Evolutionary conservation across 441 rosid species (phyloP).

Genomic region (Syzygium malaccense): DNA sequence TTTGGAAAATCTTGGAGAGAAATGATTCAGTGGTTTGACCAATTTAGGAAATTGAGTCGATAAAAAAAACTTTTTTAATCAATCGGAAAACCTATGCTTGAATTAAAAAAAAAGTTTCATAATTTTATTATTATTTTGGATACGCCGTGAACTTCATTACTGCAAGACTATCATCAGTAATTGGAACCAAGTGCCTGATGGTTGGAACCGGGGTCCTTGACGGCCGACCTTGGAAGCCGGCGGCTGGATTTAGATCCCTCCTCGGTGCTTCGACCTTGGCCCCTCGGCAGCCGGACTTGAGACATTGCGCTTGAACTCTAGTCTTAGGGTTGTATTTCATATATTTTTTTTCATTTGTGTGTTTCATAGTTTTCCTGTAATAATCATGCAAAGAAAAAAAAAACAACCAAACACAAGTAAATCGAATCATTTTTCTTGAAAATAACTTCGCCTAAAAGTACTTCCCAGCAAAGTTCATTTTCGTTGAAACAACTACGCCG

Average conservation of each 20-base stretch:
- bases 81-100: not conserved
- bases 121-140: too few relatives aligned
- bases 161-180: not conserved
- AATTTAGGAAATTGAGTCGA: not conserved
- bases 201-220: not conserved
- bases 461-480: not conserved
- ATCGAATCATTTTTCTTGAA: not conserved
- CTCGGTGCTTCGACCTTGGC: accelerated
- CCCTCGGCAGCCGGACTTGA: not conserved
- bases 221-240: not conserved
- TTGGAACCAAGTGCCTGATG: not conserved
- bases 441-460: not conserved
- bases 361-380: not conserved
- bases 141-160: not conserved
- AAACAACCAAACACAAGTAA: not conserved
- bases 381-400: not conserved
- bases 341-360: not conserved
- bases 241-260: not conserved
- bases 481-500: not conserved
- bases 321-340: not conserved
- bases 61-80: not conserved
- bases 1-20: not conserved
- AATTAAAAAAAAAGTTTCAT: not conserved
- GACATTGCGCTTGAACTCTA: not conserved
- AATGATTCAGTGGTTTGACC: not conserved